Evolutionary conservation across 2,329 filamentous ascomycete species (phyloP).

Genomic region (Stemphylium vesicarium): DNA sequence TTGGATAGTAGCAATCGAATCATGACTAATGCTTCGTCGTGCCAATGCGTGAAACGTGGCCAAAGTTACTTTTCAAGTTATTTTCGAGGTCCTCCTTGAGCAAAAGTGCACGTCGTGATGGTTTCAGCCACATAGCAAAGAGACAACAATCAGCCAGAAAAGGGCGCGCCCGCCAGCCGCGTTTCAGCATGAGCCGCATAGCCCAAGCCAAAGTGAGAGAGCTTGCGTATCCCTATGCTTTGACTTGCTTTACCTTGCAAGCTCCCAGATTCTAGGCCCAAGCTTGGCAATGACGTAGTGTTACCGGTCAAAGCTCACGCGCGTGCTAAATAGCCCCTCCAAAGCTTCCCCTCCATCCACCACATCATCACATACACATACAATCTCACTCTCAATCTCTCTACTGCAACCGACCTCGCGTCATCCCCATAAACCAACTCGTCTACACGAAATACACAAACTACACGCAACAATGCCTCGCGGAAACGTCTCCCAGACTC

Average conservation of each 20-base stretch:
- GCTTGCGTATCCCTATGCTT: slow-evolving; percentile 2
- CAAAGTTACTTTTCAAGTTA: neutral
- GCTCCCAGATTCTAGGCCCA: slow-evolving; percentile 5
- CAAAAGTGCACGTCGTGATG: neutral
- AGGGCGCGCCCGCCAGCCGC: neutral
- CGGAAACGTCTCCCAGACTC: slow-evolving; percentile 66
- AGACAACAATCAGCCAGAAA: neutral
- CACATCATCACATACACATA: slow-evolving; percentile 1
- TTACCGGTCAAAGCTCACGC: slow-evolving; percentile 26
- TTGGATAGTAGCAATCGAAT: slow-evolving; percentile 28
- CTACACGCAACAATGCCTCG: slow-evolving; percentile 39
- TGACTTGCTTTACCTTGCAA: neutral
- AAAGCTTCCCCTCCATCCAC: slow-evolving; percentile 35
- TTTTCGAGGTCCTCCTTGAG: neutral
- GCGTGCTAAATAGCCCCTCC: slow-evolving; percentile 43
- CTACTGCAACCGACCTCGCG: neutral
- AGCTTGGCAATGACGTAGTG: slow-evolving; percentile 44
- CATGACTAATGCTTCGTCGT: slow-evolving; percentile 17
- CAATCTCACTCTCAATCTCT: neutral
- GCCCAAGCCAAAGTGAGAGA: neutral
- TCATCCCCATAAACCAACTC: neutral
- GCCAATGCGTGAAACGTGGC: neutral
- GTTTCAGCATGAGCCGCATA: slow-evolving; percentile 29
- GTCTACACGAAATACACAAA: slow-evolving; percentile 2
- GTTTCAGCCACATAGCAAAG: neutral